Evolutionary conservation across 2,329 filamentous ascomycete genomes (phyloP), one percentile per base, ranked within the genome.

Genomic region (Colletotrichum gloeosporioides): DNA sequence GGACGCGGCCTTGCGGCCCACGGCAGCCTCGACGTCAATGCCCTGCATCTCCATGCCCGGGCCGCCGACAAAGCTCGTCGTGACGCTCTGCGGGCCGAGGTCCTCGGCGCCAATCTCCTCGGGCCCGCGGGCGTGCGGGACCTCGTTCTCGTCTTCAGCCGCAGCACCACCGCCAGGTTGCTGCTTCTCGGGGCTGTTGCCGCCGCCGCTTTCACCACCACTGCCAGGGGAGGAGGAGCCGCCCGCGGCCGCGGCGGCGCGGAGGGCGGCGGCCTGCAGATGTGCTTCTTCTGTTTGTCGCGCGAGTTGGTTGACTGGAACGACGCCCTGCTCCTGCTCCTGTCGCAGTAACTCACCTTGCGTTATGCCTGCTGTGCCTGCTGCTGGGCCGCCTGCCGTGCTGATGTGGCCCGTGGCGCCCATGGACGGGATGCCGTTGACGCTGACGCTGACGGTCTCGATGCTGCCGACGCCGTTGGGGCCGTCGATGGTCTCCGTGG

Each of bases 341-440:
- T 97, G 94, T n/a, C 95, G 89, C 29, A 98, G 87, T 27, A 98
- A 88, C 84, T 98, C 95, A 64, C 95, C 95, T 84, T 98, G 95
- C 1, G 95, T 96, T 69, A 96, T 91, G 34, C 91, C 94, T 53
- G 44, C 44, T 53, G 44, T n/a, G 59, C 90, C 82, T 18, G 31
- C 62, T 39, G 62, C 12, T 62, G 59, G 59, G 59, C 59, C 12
- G 78, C 85, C 78, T 71, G 34, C 78, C 72, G 69, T 72, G 12
- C 71, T 67, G 59, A 78, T 76, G 29, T 79, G 78, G 29, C 79
- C 22, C 59, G 32, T 80, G 6, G 86, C 84, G 73, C 86, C 86
- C 76, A 89, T 89, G 9, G 90, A 92, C 0, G 90, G 88, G 63
- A 93, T 89, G 15, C 93, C 93, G 81, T 95, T 96, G 49, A 95